A percentile compares a stretch with the other conserved stretches of the same genome.
Conservation (phyloP, 192 early-diverging fungal species). For the Thamnidium elegans region DNA sequence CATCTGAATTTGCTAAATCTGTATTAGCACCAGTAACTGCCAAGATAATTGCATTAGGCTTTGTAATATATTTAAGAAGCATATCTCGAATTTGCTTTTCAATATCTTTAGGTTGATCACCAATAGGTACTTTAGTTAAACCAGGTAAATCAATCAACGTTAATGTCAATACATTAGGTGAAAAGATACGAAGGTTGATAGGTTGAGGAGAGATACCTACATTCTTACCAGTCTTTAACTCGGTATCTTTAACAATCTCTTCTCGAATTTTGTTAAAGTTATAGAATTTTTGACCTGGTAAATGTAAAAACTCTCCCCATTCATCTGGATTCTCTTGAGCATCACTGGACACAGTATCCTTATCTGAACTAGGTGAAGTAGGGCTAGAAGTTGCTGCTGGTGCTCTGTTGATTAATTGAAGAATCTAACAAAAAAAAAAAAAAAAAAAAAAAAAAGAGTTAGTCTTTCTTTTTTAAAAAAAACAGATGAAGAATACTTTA, state of each 20-base stretch:
- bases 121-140: slow-evolving; percentile 98
- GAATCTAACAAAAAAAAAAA: slow-evolving; percentile 30
- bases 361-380: not conserved
- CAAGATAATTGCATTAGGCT: slow-evolving; percentile 97
- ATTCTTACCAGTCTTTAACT: slow-evolving; percentile 80
- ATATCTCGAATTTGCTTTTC: slow-evolving; percentile 98
- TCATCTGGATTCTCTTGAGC: slow-evolving; percentile 65
- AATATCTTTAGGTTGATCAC: slow-evolving; percentile 99
- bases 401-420: slow-evolving; percentile 98
- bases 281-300: slow-evolving; percentile 94
- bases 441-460: not conserved
- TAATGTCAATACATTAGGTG: slow-evolving; percentile 97
- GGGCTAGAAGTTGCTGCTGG: slow-evolving; percentile 17
- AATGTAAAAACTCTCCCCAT: slow-evolving; percentile 99
- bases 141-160: slow-evolving; percentile 98
- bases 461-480: not conserved
- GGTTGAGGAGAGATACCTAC: slow-evolving; percentile 91
- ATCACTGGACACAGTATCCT: slow-evolving; percentile 31
- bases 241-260: slow-evolving; percentile 93
- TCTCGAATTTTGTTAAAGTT: slow-evolving; percentile 97
- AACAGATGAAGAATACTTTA: slow-evolving; percentile 29
- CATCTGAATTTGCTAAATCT: slow-evolving; percentile 99
- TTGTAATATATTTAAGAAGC: slow-evolving; percentile 96
- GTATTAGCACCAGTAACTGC: slow-evolving; percentile 98
- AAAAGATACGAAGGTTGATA: slow-evolving; percentile 97